Evolutionary conservation across 106 monocot species (phyloP).

Genomic region (Phalaenopsis aphrodite): DNA sequence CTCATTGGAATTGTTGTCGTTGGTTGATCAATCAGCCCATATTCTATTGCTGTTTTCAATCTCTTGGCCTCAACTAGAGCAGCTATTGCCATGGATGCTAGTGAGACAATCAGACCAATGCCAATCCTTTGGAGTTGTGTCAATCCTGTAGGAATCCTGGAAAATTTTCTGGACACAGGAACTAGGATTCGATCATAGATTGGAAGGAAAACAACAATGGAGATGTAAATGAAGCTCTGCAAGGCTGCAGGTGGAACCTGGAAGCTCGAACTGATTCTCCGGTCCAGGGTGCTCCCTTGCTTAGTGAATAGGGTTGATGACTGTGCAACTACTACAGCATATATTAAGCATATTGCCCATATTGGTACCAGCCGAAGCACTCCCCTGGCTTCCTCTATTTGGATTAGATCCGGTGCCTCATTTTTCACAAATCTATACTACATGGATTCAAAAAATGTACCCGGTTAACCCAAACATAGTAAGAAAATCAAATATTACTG

Average conservation of each 20-base stretch:
- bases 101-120: slow-evolving; percentile 28
- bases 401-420: neutral
- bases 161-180: slow-evolving; percentile 22
- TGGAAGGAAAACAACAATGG: slow-evolving; percentile 26
- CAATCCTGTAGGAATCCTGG: slow-evolving; percentile 23
- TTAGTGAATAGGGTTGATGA: slow-evolving; percentile 45
- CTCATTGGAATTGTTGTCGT: slow-evolving; percentile 17
- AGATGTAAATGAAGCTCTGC: slow-evolving; percentile 31
- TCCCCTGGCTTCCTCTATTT: slow-evolving; percentile 15
- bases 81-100: slow-evolving; percentile 20
- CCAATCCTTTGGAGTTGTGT: slow-evolving; percentile 56
- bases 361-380: slow-evolving; percentile 30
- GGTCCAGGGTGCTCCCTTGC: slow-evolving; percentile 47
- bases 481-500: no score
- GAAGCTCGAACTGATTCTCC: slow-evolving; percentile 25
- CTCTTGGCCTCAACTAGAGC: slow-evolving; percentile 26
- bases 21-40: slow-evolving; percentile 22
- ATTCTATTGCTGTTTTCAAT: slow-evolving; percentile 14
- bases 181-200: slow-evolving; percentile 39
- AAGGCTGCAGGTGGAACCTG: slow-evolving; percentile 38
- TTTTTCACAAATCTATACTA: slow-evolving; percentile 7
- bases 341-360: slow-evolving; percentile 34
- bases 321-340: slow-evolving; percentile 40
- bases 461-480: no score
- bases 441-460: no score